A percentile compares a stretch with the other conserved stretches of the same genome.
Conservation (phyloP, 2,329 filamentous ascomycete genomes). For the Bipolaris oryzae region DNA sequence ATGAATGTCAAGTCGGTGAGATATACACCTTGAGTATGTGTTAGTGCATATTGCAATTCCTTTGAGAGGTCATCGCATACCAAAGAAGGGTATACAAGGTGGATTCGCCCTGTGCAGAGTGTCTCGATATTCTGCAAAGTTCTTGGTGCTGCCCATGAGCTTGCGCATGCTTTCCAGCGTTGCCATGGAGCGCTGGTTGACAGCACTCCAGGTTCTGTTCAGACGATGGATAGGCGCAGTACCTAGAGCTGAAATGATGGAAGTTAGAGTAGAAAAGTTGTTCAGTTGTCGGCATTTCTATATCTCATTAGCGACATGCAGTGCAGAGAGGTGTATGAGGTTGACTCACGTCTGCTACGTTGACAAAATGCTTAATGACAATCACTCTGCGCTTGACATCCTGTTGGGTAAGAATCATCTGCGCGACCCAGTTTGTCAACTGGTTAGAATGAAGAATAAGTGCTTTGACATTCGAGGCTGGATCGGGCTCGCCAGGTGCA, state of each 20-base stretch:
- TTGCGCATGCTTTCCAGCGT: slow-evolving; percentile 89
- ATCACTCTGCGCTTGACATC: slow-evolving; percentile 96
- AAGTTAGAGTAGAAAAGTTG: slow-evolving; percentile 97
- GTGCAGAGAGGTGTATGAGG: not conserved
- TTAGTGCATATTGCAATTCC: not conserved
- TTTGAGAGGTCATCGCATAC: slow-evolving; percentile 56
- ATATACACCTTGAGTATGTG: slow-evolving; percentile 73
- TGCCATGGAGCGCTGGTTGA: slow-evolving; percentile 80
- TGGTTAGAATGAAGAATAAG: slow-evolving; percentile 98
- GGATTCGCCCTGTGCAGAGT: slow-evolving; percentile 90
- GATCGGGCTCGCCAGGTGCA: slow-evolving; percentile 77
- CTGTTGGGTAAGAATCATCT: slow-evolving; percentile 95
- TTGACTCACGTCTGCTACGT: slow-evolving; percentile 84
- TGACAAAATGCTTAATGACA: slow-evolving; percentile 97
- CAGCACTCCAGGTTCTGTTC: slow-evolving; percentile 91
- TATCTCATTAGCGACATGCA: slow-evolving; percentile 28
- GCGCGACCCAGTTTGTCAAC: slow-evolving; percentile 98
- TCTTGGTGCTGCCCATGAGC: slow-evolving; percentile 96
- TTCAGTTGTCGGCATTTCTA: slow-evolving; percentile 93
- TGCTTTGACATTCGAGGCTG: slow-evolving; percentile 92
- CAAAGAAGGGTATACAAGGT: slow-evolving; percentile 97
- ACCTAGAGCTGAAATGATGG: slow-evolving; percentile 93
- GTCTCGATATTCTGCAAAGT: slow-evolving; percentile 96
- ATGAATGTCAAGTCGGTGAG: slow-evolving; percentile 98
- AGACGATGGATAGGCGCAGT: slow-evolving; percentile 95